These are phyloP conservation scores for Theobroma grandiflorum DNA, from an alignment of 441 rosid species.

Conservation along the genomic window DNA sequence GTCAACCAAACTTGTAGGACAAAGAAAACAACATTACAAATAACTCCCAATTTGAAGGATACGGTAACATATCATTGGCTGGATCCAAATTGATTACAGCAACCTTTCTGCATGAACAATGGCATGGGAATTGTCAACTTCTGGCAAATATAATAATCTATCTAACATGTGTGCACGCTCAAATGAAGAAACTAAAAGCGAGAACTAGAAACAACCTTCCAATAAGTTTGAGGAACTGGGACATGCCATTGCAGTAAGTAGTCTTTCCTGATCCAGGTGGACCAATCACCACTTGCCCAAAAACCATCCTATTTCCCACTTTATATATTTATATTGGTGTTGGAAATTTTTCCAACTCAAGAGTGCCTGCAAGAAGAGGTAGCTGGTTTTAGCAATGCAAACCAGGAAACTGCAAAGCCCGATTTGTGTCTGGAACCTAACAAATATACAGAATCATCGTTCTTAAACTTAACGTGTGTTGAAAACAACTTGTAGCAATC, in stretches of 20 bases:
- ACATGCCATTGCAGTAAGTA: constrained; percentile 97
- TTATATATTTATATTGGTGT: background rate
- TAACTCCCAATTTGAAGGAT: constrained; percentile 45
- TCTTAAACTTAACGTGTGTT: background rate
- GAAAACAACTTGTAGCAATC: background rate
- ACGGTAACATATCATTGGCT: constrained; percentile 90
- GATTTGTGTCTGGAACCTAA: background rate
- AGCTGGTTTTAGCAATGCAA: constrained; percentile 6
- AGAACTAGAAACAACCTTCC: constrained; percentile 62
- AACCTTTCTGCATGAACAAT: constrained; percentile 71
- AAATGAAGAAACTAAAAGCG: constrained; percentile 13
- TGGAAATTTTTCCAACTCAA: background rate
- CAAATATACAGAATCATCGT: background rate
- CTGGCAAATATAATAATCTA: background rate
- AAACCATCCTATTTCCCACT: constrained; percentile 58
- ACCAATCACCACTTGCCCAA: constrained; percentile 94
- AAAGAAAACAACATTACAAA: constrained; percentile 19
- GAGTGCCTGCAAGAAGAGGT: background rate
- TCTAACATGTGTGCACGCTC: background rate
- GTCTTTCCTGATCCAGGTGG: constrained; percentile 99
- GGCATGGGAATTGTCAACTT: background rate
- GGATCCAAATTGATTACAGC: constrained; percentile 96
- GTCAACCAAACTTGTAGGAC: background rate
- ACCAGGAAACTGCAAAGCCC: background rate
- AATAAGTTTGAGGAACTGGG: constrained; percentile 86